A percentile compares a stretch with the other conserved stretches of the same genome.
phyloP scores from a whole-genome alignment of 495 filamentous ascomycete species.

The Geoglossum glabrum region DNA sequence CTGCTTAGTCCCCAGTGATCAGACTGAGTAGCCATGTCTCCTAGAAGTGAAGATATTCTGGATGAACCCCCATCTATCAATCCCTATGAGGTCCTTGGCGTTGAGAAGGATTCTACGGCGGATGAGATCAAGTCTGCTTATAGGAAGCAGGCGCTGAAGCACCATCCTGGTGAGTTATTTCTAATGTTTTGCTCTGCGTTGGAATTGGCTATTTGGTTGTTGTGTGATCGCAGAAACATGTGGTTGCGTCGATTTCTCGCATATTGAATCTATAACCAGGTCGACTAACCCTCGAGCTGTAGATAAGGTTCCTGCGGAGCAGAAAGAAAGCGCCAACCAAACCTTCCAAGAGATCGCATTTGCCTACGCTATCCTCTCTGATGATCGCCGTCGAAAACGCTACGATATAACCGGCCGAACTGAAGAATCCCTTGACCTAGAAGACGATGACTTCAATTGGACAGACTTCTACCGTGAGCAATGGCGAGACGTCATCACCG shows the following conservation, averaged over 20 bases:
- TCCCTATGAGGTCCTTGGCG: constrained; percentile 20
- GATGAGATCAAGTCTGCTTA: constrained; percentile 24
- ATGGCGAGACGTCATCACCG: constrained; percentile 48
- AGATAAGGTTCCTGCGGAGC: constrained; percentile 54
- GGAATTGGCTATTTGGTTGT: not conserved
- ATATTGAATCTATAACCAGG: no score
- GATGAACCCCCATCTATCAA: constrained; percentile 19
- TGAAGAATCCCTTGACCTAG: constrained; percentile 42
- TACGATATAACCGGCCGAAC: constrained; percentile 85
- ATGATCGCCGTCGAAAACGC: constrained; percentile 49
- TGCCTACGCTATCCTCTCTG: constrained; percentile 81
- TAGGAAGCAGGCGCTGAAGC: constrained; percentile 20
- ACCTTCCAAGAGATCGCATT: constrained; percentile 83
- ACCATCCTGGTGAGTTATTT: constrained; percentile 19
- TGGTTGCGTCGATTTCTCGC: not conserved
- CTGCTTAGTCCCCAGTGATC: not conserved
- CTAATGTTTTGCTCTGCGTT: not conserved
- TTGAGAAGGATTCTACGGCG: constrained; percentile 15
- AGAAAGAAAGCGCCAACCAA: constrained; percentile 46
- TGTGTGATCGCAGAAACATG: not conserved
- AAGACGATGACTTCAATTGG: constrained; percentile 69
- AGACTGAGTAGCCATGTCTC: not conserved
- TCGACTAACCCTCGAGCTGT: not conserved
- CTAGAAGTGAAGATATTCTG: not conserved
- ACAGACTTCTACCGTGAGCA: constrained; percentile 67